These are phyloP conservation scores for Daldinia sp. DNA, from an alignment of 2,329 filamentous ascomycete genomes.

Conservation along the genomic window DNA sequence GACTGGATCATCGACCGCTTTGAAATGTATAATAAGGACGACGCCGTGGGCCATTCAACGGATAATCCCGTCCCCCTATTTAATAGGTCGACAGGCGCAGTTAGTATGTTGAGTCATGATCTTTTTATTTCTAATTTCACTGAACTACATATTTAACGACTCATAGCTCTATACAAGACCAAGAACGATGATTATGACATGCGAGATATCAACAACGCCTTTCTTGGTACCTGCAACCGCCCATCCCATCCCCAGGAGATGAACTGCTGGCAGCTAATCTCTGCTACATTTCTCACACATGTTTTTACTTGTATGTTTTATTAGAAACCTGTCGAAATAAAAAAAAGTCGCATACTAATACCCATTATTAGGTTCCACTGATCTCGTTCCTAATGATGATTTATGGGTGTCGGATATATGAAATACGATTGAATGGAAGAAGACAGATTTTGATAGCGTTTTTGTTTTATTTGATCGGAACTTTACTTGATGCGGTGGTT, in stretches of 20 bases:
- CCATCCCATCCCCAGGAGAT: slow-evolving; percentile 29
- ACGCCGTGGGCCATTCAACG: slow-evolving; percentile 24
- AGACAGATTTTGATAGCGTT: too few species aligned
- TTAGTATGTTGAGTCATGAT: slow-evolving; percentile 19
- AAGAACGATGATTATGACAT: slow-evolving; percentile 24
- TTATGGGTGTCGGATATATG: slow-evolving; percentile 17
- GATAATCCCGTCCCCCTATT: slow-evolving; percentile 29
- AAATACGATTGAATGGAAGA: not conserved
- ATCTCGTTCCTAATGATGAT: slow-evolving; percentile 23
- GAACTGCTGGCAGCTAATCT: slow-evolving; percentile 33
- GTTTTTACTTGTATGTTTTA: slow-evolving; percentile 35
- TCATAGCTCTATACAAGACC: slow-evolving; percentile 24
- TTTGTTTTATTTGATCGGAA: too few species aligned
- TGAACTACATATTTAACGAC: not conserved
- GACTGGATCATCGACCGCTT: slow-evolving; percentile 29
- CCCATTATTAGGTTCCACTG: slow-evolving; percentile 10
- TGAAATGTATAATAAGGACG: slow-evolving; percentile 33
- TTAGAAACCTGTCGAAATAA: not conserved
- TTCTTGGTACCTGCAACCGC: slow-evolving; percentile 31
- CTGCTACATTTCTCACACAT: slow-evolving; percentile 28
- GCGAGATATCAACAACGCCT: slow-evolving; percentile 28
- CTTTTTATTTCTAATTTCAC: not conserved
- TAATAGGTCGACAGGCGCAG: slow-evolving; percentile 29
- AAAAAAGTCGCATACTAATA: not conserved
- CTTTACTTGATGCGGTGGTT: too few species aligned